A percentile compares a stretch with the other conserved stretches of the same genome.
phyloP scores from a whole-genome alignment of 2,329 filamentous ascomycete species.

The Stemphylium lycopersici region DNA sequence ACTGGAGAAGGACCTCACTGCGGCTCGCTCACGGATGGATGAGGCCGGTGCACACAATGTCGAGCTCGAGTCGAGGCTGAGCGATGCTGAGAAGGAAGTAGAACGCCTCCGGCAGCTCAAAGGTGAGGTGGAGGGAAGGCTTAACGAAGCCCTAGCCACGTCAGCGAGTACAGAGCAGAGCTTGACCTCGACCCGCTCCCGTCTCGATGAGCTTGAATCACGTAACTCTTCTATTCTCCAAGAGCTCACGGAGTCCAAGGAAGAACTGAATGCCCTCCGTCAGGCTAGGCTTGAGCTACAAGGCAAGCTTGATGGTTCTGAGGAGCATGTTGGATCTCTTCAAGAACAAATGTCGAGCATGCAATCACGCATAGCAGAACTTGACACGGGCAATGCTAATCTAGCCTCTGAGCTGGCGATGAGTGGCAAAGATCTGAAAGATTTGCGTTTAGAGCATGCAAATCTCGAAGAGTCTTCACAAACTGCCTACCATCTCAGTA shows the following conservation, averaged over 20 bases:
- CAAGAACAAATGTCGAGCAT: constrained; percentile 24
- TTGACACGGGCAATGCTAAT: constrained; percentile 26
- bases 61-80: constrained; percentile 18
- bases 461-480: constrained; percentile 18
- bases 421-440: constrained; percentile 19
- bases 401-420: constrained; percentile 24
- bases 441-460: constrained; percentile 16
- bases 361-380: constrained; percentile 19
- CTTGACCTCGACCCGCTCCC: constrained; percentile 13
- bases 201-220: constrained; percentile 13
- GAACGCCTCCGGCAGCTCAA: constrained; percentile 22
- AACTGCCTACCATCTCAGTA: constrained; percentile 4
- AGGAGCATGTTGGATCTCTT: constrained; percentile 13
- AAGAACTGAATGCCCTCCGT: constrained; percentile 22
- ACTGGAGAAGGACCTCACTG: constrained; percentile 26
- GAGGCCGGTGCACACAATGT: constrained; percentile 21
- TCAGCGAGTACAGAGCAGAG: constrained; percentile 13
- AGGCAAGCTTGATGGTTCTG: constrained; percentile 14
- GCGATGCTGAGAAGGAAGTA: constrained; percentile 17
- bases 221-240: constrained; percentile 10
- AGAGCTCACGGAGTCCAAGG: constrained; percentile 3
- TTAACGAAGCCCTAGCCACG: constrained; percentile 7
- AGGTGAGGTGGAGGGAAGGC: constrained; percentile 13
- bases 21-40: constrained; percentile 16
- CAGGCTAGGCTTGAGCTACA: constrained; percentile 18